These are phyloP conservation scores for Spergularia azorica DNA, from an alignment of 179 eudicot genomes.

Conservation along the genomic window DNA sequence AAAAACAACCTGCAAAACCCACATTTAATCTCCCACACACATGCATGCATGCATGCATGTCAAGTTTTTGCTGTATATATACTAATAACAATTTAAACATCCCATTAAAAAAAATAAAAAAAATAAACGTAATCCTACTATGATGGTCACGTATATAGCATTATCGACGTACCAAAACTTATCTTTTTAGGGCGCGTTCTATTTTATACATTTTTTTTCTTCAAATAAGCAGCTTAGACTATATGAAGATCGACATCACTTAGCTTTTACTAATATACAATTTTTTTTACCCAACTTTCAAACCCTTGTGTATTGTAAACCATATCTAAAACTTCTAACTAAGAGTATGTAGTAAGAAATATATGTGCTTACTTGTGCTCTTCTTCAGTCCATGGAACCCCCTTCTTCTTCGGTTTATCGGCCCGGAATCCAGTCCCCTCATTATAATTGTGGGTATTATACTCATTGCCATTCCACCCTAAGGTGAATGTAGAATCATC, in stretches of 20 bases:
- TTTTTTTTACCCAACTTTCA: no score
- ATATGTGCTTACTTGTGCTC: conserved; percentile 75
- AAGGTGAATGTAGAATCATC: conserved; percentile 55
- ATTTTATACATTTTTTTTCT: no score
- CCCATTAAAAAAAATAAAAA: background rate
- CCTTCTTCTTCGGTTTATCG: conserved; percentile 96
- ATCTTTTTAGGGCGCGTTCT: no score
- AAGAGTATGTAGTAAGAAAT: conserved; percentile 1
- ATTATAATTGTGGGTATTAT: conserved; percentile 49
- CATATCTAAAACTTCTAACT: background rate
- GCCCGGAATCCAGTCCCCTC: conserved; percentile 44
- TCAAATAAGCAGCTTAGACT: no score
- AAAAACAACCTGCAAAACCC: conserved; percentile 66
- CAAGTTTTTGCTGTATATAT: conserved; percentile 21
- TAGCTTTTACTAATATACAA: no score
- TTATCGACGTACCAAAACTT: no score
- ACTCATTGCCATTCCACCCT: conserved; percentile 68
- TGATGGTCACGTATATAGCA: no score
- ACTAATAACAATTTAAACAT: background rate
- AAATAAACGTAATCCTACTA: background rate
- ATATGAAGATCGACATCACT: no score
- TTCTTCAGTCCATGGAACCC: conserved; percentile 99
- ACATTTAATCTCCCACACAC: background rate
- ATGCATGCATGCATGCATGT: background rate
- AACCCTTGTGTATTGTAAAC: background rate